Conservation (phyloP, 1,284 basidiomycete genomes). For the Cutaneotrichosporon arboriforme region DNA sequence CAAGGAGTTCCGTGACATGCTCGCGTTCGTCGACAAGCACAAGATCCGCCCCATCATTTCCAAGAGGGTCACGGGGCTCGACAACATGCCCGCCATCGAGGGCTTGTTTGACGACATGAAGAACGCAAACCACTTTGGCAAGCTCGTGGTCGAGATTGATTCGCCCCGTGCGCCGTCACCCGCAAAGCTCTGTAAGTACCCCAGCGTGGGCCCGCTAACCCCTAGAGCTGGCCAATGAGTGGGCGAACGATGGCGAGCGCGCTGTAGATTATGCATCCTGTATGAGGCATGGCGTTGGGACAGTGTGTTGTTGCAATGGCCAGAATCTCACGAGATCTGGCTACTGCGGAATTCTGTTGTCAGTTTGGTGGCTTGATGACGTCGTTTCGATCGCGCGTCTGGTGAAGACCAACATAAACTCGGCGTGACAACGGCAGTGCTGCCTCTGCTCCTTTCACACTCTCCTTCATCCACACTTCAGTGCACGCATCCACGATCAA, state of each 20-base stretch:
- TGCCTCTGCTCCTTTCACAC: background rate
- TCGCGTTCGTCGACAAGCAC: background rate
- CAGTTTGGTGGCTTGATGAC: too few species aligned
- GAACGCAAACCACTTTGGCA: background rate
- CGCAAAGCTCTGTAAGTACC: too few species aligned
- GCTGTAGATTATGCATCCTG: too few species aligned
- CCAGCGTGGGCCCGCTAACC: too few species aligned
- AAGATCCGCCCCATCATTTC: constrained; percentile 5
- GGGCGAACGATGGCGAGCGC: too few species aligned
- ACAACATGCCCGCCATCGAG: constrained; percentile 1
- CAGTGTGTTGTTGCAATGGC: too few species aligned
- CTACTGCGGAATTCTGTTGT: too few species aligned
- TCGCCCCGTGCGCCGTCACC: background rate
- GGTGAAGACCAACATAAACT: background rate
- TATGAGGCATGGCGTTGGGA: too few species aligned
- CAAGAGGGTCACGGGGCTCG: background rate
- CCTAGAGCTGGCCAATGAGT: too few species aligned
- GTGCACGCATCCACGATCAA: background rate
- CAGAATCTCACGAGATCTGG: too few species aligned
- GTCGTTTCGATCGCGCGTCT: background rate
- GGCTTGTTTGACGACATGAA: background rate
- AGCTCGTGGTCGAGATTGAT: background rate
- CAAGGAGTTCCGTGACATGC: constrained; percentile 6
- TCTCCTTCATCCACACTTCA: background rate
- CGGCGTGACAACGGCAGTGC: background rate